Evolutionary conservation across 2,329 filamentous ascomycete genomes (phyloP), one percentile per base, ranked within the genome.

Genomic region (Fusarium buxicola): DNA sequence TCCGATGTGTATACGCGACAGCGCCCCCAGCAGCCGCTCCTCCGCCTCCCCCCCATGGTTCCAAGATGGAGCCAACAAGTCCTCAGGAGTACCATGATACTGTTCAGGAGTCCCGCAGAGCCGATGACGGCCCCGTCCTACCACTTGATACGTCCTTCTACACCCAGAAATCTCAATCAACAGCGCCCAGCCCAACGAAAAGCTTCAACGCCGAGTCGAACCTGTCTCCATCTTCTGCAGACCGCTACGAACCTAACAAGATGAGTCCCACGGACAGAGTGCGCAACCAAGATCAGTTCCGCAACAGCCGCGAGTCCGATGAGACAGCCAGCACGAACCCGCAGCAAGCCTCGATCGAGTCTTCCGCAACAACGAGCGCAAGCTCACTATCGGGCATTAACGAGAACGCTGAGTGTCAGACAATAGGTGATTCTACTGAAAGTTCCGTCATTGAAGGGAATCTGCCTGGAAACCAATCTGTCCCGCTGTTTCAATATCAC

Each of bases 401-500:
- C 45, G 84, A 86, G 61, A 74, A 70, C 40, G 74, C 74, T 11
- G 82, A 84, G 32, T 77, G 75, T 62, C 77, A 77, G 24, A 78
- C 76, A 28, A 77, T 78, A 54, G 77, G 75, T n/a, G 73, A 75
- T 35, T 86, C 83, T 8, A 77, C 80, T 2, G 80, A 80, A 53
- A 84, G 82, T 68, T 86, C 84, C 7, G 69, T 84, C 27, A 75
- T 81, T 24, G 81, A 84, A 36, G 80, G 79, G 13, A 75, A 76
- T 47, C 69, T 77, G 45, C 69, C 76, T 7, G 77, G 74, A 51
- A 77, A 73, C 60, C 77, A 79, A 50, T 74, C 79, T 5, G 82
- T 88, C 8, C 84, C 86, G 10, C 82, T 82, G 61, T 81, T 89
- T 51, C 86, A 89, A 69, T 89, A 89, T 65, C 84, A 89, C 66